These are phyloP conservation scores for Ophiostoma piceae DNA, from an alignment of 2,329 filamentous ascomycete genomes.

Conservation along the genomic window DNA sequence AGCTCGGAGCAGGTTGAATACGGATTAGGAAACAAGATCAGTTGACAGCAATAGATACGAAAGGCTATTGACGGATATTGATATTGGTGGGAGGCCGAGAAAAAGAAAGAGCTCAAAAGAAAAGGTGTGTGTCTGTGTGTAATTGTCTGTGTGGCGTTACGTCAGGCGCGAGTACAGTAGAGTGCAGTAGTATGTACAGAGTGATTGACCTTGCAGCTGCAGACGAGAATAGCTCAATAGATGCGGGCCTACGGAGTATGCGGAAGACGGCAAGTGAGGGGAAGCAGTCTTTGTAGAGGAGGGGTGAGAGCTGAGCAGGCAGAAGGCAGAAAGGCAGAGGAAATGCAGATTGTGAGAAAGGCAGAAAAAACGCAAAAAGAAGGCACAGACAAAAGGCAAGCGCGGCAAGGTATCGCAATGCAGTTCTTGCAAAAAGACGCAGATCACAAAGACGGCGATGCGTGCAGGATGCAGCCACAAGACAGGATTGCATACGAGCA, in stretches of 20 bases:
- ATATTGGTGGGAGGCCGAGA: neutral
- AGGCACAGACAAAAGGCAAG: neutral
- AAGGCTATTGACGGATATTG: neutral
- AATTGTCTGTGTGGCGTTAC: neutral
- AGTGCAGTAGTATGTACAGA: neutral
- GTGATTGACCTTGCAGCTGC: slow-evolving; percentile 9
- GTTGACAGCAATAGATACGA: neutral
- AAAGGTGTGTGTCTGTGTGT: slow-evolving; percentile 4
- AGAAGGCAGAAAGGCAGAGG: no score
- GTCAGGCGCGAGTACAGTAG: neutral
- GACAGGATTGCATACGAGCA: neutral
- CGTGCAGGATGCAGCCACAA: neutral
- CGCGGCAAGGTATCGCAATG: neutral
- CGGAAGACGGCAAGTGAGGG: neutral
- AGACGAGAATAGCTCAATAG: slow-evolving; percentile 7
- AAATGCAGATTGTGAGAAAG: no score
- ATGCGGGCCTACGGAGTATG: neutral
- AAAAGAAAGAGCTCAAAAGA: neutral
- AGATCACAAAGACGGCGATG: neutral
- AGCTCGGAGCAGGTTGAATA: neutral
- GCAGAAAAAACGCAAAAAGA: no score
- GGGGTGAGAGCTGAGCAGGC: no score
- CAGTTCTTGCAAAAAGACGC: neutral
- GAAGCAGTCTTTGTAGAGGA: neutral
- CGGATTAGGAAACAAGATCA: neutral